Percentiles rank a stretch among this genome's conserved stretches.
Evolutionary conservation across 2,329 filamentous ascomycete genomes (phyloP).

Genomic region (Alternaria consortialis): DNA sequence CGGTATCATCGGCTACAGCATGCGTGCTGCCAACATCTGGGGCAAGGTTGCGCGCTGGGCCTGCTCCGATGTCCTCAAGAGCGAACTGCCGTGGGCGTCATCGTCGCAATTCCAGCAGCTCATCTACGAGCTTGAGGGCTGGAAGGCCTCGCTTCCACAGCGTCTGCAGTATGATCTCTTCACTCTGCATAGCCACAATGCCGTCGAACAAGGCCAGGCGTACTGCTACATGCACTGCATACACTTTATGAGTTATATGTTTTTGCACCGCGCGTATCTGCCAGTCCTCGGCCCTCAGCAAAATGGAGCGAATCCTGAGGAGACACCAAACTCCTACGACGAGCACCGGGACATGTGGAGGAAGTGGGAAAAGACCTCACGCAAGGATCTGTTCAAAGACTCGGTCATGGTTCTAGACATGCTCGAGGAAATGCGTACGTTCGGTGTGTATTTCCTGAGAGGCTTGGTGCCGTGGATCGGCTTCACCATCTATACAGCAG

Average conservation of each 20-base stretch:
- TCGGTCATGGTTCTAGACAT: slow-evolving; percentile 51
- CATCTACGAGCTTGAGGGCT: slow-evolving; percentile 45
- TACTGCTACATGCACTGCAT: slow-evolving; percentile 56
- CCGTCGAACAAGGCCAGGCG: slow-evolving; percentile 53
- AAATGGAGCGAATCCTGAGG: slow-evolving; percentile 36
- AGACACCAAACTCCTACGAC: slow-evolving; percentile 44
- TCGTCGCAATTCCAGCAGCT: slow-evolving; percentile 50
- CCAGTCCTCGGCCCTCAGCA: slow-evolving; percentile 50
- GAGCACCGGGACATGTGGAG: slow-evolving; percentile 48
- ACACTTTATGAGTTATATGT: slow-evolving; percentile 55
- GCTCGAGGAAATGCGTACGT: slow-evolving; percentile 53
- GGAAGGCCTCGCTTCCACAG: slow-evolving; percentile 47
- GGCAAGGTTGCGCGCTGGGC: slow-evolving; percentile 54
- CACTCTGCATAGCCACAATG: slow-evolving; percentile 52
- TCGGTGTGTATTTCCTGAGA: slow-evolving; percentile 52
- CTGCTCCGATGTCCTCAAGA: slow-evolving; percentile 48
- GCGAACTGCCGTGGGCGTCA: slow-evolving; percentile 49
- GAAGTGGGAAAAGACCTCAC: slow-evolving; percentile 49
- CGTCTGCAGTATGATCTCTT: slow-evolving; percentile 52
- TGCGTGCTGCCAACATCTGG: slow-evolving; percentile 54
- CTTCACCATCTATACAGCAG: slow-evolving; percentile 54
- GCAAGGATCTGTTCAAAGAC: slow-evolving; percentile 49
- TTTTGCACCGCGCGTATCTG: slow-evolving; percentile 52
- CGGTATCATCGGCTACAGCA: slow-evolving; percentile 51
- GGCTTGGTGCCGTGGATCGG: slow-evolving; percentile 54